A percentile compares a stretch with the other conserved stretches of the same genome.
Evolutionary conservation across 495 filamentous ascomycete genomes (phyloP).

Genomic region (Neurospora pannonica): DNA sequence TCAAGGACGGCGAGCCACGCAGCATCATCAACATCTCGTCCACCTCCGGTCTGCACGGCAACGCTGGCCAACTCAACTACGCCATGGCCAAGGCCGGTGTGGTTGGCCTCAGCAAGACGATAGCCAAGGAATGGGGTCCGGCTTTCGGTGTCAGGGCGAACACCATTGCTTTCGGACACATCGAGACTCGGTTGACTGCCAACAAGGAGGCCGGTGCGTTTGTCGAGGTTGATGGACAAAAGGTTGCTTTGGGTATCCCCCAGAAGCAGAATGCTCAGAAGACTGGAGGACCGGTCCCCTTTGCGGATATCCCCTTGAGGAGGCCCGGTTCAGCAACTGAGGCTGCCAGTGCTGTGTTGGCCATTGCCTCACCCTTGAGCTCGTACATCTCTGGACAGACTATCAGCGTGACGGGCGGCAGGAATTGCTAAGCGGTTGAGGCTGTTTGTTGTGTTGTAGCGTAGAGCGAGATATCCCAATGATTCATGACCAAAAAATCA

Average conservation of each 20-base stretch:
- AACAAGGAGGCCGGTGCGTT: slow-evolving; percentile 74
- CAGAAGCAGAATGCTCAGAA: slow-evolving; percentile 23
- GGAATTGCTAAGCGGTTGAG: slow-evolving; percentile 54
- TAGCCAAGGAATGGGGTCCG: slow-evolving; percentile 90
- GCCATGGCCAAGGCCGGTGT: slow-evolving; percentile 74
- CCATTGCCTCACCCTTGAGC: slow-evolving; percentile 70
- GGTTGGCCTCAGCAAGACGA: slow-evolving; percentile 69
- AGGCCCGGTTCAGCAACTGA: slow-evolving; percentile 68
- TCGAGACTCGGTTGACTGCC: slow-evolving; percentile 65
- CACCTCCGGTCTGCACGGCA: slow-evolving; percentile 73
- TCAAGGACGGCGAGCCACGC: slow-evolving; percentile 69
- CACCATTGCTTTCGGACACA: slow-evolving; percentile 73
- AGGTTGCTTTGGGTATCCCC: slow-evolving; percentile 71
- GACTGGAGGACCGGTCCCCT: slow-evolving; percentile 24
- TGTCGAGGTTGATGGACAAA: slow-evolving; percentile 65
- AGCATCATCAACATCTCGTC: slow-evolving; percentile 74
- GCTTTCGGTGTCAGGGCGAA: slow-evolving; percentile 74
- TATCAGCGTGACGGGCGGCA: slow-evolving; percentile 72
- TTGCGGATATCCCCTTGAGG: slow-evolving; percentile 65
- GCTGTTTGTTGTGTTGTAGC: not conserved
- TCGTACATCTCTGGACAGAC: slow-evolving; percentile 79
- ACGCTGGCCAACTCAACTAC: slow-evolving; percentile 81
- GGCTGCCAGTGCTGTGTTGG: slow-evolving; percentile 68
- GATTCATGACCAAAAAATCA: not conserved
- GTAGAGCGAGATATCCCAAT: not conserved